Conservation (phyloP, 805 yeast genomes). For the Ascoidea asiatica region DNA sequence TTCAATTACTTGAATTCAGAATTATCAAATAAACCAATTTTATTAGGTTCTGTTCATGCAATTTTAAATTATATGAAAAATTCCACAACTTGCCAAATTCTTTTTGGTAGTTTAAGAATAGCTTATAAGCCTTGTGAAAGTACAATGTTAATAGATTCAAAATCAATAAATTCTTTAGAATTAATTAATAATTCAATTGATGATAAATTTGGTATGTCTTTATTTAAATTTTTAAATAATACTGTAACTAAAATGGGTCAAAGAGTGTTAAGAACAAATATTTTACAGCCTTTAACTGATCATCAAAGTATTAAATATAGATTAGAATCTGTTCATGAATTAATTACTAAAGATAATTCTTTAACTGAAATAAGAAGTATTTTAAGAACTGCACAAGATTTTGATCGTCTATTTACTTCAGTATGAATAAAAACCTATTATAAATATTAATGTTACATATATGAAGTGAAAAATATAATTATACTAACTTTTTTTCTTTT, state of each 20-base stretch:
- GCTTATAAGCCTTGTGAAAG: constrained; percentile 24
- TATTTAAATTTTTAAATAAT: constrained; percentile 23
- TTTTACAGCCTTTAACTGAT: constrained; percentile 35
- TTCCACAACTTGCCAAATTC: constrained; percentile 4
- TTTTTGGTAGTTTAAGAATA: constrained; percentile 21
- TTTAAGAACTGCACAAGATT: constrained; percentile 21
- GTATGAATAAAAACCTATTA: no score
- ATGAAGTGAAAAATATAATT: no score
- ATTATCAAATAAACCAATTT: constrained; percentile 17
- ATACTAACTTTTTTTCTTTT: no score
- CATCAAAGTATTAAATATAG: constrained; percentile 21
- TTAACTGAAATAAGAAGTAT: constrained; percentile 11
- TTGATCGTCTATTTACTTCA: constrained; percentile 25
- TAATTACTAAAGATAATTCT: constrained; percentile 13
- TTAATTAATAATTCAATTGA: constrained; percentile 21
- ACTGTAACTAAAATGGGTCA: constrained; percentile 35
- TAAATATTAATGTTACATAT: no score
- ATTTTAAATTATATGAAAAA: constrained; percentile 15
- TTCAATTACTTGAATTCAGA: constrained; percentile 13
- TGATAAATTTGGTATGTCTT: constrained; percentile 16
- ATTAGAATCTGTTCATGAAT: constrained; percentile 23
- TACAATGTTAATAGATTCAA: constrained; percentile 28
- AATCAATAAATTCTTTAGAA: constrained; percentile 25
- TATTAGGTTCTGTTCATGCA: constrained; percentile 22
- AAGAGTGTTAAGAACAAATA: constrained; percentile 24